These are phyloP conservation scores for Dichotomopilus funicola DNA, from an alignment of 2,329 filamentous ascomycete species.

Conservation along the genomic window DNA sequence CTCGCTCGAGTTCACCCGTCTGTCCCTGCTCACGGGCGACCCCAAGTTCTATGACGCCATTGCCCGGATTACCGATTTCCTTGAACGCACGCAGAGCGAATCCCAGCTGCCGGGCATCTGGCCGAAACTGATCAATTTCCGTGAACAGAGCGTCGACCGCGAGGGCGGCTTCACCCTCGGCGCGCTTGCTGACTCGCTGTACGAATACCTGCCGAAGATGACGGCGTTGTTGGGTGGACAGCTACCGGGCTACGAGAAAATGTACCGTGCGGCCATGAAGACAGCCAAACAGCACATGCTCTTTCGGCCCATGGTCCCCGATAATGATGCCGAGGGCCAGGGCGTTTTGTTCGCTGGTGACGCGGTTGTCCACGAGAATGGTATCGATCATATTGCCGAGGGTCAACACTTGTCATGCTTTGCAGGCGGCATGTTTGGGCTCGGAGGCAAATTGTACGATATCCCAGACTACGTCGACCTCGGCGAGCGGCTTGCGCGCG, in stretches of 20 bases:
- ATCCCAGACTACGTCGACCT: slow-evolving; percentile 40
- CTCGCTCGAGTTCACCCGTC: slow-evolving; percentile 62
- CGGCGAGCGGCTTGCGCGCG: slow-evolving; percentile 43
- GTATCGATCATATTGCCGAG: slow-evolving; percentile 28
- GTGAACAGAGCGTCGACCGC: slow-evolving; percentile 38
- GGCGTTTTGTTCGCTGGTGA: slow-evolving; percentile 58
- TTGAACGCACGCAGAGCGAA: slow-evolving; percentile 61
- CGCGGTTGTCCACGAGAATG: slow-evolving; percentile 18
- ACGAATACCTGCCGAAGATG: slow-evolving; percentile 57
- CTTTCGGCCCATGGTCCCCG: slow-evolving; percentile 61
- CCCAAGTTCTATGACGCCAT: slow-evolving; percentile 70
- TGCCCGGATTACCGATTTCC: slow-evolving; percentile 62
- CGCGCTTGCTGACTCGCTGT: slow-evolving; percentile 48
- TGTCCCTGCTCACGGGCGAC: slow-evolving; percentile 63
- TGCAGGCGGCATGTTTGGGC: slow-evolving; percentile 42
- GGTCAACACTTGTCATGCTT: slow-evolving; percentile 42
- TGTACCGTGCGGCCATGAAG: slow-evolving; percentile 58
- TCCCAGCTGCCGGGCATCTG: slow-evolving; percentile 72
- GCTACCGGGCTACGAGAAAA: slow-evolving; percentile 51
- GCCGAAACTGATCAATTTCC: slow-evolving; percentile 58
- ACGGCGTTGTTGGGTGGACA: slow-evolving; percentile 60
- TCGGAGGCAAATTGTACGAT: slow-evolving; percentile 40
- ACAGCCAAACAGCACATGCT: slow-evolving; percentile 56
- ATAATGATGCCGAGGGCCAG: slow-evolving; percentile 49
- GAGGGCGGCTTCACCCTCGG: slow-evolving; percentile 45